Conservation (phyloP, 2,329 filamentous ascomycete genomes). For the Trichocomaceae sp. region DNA sequence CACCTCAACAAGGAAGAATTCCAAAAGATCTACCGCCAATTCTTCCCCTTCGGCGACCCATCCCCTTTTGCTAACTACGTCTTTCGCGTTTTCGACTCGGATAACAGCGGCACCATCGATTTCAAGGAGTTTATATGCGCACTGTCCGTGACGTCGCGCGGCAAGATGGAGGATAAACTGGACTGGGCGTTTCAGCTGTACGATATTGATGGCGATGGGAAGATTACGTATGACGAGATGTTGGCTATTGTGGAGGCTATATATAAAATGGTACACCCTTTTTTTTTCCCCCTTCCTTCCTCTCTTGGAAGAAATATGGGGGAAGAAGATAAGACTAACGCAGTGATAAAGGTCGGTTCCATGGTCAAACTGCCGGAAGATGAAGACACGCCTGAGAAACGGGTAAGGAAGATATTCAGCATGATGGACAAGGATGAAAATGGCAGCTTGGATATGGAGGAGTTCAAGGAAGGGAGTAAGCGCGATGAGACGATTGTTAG, state of each 20-base stretch:
- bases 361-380: slow-evolving; percentile 99
- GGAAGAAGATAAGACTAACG: slow-evolving; percentile 10
- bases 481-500: slow-evolving; percentile 98
- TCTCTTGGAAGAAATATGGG: too few species aligned
- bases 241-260: slow-evolving; percentile 97
- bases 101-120: slow-evolving; percentile 95
- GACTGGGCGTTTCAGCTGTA: slow-evolving; percentile 99
- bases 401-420: slow-evolving; percentile 94
- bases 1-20: slow-evolving; percentile 98
- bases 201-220: slow-evolving; percentile 97
- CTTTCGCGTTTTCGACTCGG: slow-evolving; percentile 97
- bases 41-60: slow-evolving; percentile 97
- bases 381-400: slow-evolving; percentile 97
- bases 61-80: slow-evolving; percentile 98
- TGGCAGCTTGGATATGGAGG: slow-evolving; percentile 89
- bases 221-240: slow-evolving; percentile 99
- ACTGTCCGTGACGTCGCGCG: slow-evolving; percentile 88
- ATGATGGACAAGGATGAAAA: slow-evolving; percentile 99
- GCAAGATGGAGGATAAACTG: slow-evolving; percentile 98
- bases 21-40: slow-evolving; percentile 99
- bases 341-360: slow-evolving; percentile 76
- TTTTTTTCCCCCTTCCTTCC: slow-evolving; percentile 17
- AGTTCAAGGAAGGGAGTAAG: slow-evolving; percentile 99
- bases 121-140: slow-evolving; percentile 99
- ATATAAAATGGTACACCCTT: slow-evolving; percentile 99